Percentiles rank a stretch among this genome's conserved stretches.
Evolutionary conservation across 1,284 basidiomycete species (phyloP).

Genomic region (Heliocybe sulcata): DNA sequence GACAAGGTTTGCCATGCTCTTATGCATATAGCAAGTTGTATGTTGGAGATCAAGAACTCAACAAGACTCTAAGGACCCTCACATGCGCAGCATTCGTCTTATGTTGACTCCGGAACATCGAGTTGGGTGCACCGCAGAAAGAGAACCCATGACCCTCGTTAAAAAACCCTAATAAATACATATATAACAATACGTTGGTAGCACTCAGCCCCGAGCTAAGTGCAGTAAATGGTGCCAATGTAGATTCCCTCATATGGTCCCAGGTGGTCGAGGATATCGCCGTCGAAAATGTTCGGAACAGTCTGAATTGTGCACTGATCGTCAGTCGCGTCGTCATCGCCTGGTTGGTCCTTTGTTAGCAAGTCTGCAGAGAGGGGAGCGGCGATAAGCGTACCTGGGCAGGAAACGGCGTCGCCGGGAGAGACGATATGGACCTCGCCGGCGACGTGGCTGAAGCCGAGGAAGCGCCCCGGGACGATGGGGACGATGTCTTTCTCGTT

Average conservation of each 20-base stretch:
- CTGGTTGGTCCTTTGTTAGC: constrained; percentile 3
- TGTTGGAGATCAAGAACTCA: too few relatives aligned
- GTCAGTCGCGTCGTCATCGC: constrained; percentile 15
- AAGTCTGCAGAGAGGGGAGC: background rate
- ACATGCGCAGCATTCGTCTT: too few relatives aligned
- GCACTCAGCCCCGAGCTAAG: background rate
- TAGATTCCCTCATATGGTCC: constrained; percentile 13
- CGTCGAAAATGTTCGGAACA: constrained; percentile 14
- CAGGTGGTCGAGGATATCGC: constrained; percentile 14
- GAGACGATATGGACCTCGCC: constrained; percentile 29
- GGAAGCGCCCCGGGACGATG: constrained; percentile 29
- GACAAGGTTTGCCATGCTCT: too few relatives aligned
- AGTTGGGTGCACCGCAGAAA: too few relatives aligned
- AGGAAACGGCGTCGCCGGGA: constrained; percentile 22
- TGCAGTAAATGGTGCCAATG: constrained; percentile 3
- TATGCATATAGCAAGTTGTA: too few relatives aligned
- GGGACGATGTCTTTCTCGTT: constrained; percentile 30
- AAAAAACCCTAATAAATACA: background rate
- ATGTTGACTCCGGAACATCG: too few relatives aligned
- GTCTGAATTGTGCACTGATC: constrained; percentile 13
- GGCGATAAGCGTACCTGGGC: constrained; percentile 14
- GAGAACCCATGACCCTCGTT: background rate
- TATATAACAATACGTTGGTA: background rate
- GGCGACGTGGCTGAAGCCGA: constrained; percentile 29
- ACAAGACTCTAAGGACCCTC: too few relatives aligned